Conservation (phyloP, 2,329 filamentous ascomycete species). For the Coniochaeta sp. region DNA sequence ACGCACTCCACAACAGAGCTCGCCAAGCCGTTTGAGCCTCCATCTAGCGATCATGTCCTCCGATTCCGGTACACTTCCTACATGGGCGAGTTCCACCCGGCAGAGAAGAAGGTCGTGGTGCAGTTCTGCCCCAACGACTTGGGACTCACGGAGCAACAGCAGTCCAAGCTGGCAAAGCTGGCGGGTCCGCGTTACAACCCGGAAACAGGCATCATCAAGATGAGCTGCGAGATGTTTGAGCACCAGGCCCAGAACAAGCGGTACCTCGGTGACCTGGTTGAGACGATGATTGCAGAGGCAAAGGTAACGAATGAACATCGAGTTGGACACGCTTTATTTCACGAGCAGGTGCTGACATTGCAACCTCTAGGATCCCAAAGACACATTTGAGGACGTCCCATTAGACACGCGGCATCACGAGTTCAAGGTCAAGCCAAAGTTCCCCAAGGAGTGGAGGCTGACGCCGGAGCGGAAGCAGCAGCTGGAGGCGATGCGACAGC, state of each 20-base stretch:
- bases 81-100: conserved; percentile 88
- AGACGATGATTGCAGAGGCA: conserved; percentile 66
- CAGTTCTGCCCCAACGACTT: conserved; percentile 77
- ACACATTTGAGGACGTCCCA: conserved; percentile 83
- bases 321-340: background rate
- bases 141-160: conserved; percentile 59
- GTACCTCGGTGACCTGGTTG: conserved; percentile 76
- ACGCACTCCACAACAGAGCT: conserved; percentile 51
- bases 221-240: conserved; percentile 83
- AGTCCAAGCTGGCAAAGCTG: conserved; percentile 79
- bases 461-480: conserved; percentile 59
- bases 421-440: conserved; percentile 57
- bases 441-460: conserved; percentile 79
- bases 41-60: conserved; percentile 61
- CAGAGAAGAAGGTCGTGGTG: conserved; percentile 87
- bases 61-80: conserved; percentile 97
- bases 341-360: background rate
- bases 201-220: conserved; percentile 70
- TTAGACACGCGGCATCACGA: conserved; percentile 83
- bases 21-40: conserved; percentile 71
- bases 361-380: conserved; percentile 52
- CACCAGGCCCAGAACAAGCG: conserved; percentile 94
- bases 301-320: conserved; percentile 36
- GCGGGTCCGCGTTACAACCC: conserved; percentile 84
- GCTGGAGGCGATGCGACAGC: conserved; percentile 53